Evolutionary conservation across 2,329 filamentous ascomycete species (phyloP).

Genomic region (Alternaria novae-zelandiae): DNA sequence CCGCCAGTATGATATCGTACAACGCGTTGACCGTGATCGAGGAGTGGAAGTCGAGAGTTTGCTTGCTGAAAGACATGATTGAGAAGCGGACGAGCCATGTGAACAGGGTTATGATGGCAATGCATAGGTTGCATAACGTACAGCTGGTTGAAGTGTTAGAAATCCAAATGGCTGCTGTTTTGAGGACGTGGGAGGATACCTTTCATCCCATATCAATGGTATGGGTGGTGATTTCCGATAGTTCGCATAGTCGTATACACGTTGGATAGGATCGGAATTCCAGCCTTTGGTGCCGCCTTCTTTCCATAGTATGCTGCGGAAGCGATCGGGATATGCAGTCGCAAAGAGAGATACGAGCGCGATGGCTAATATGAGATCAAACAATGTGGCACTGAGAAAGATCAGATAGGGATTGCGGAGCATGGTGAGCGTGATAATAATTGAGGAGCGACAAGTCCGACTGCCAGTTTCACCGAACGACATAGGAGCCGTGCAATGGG

Average conservation of each 20-base stretch:
- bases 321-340: conserved; percentile 13
- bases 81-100: conserved; percentile 18
- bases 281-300: conserved; percentile 21
- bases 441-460: neutral
- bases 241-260: conserved; percentile 26
- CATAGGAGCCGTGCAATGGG: neutral
- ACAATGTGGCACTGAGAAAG: neutral
- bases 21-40: conserved; percentile 15
- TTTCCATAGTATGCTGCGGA: conserved; percentile 15
- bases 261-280: conserved; percentile 26
- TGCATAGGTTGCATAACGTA: conserved; percentile 13
- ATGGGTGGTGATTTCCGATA: conserved; percentile 18
- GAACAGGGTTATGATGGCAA: conserved; percentile 16
- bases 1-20: conserved; percentile 23
- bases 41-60: conserved; percentile 13
- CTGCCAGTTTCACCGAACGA: neutral
- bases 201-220: conserved; percentile 28
- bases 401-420: neutral
- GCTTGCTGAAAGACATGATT: conserved; percentile 8
- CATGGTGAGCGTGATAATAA: neutral
- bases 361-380: conserved; percentile 13
- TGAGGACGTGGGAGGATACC: neutral
- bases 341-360: conserved; percentile 15
- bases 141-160: conserved; percentile 6
- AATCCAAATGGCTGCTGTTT: neutral